Base-by-base conservation (phyloP, 805 yeast species). In the Sugiyamaella qingdaonensis region DNA sequence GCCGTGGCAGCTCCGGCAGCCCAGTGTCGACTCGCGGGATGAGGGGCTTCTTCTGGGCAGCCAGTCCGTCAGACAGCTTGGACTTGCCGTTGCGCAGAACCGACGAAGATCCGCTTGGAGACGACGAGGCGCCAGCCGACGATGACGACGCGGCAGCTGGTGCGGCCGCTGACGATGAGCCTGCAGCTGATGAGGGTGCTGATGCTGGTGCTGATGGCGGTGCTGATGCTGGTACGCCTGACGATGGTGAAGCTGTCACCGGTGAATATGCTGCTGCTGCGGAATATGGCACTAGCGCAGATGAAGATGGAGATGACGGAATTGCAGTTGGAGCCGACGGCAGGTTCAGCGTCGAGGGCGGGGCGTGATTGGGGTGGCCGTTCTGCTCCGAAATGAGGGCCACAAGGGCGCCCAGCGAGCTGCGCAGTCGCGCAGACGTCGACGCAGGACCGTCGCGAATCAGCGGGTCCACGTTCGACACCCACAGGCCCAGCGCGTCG, bases 1-100 rank as follows among this genome's bases (percentile, higher is more conserved):
- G 36, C 14, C 55, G 50, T 10, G 65, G 65, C 50, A 62, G 47
- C 33, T 57, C 59, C 4, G 60, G 57, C 11, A 61, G 54, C 10
- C 62, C 62, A 3, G 41, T 39, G 9, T 58, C 58, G 16, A 34
- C 34, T 5, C 62, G 49, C 4, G 54, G 19, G 14, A 27, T 27
- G 2, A 37, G 21, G 33, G 29, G 14, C 10, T 21, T 27, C 3
- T 21, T 21, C 10, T 42, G 33, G 33, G 18, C 18, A 16, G 34
- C 49, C 27, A 31, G 36, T 10, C 19, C 48, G 36, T 27, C 36
- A 13, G 37, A 34, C 37, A 34, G 37, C 16, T 34, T 34, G 16
- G 37, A 34, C 16, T 34, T 34, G 16, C 37, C 37, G 16, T 34
- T 34, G 3, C 37, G 37, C 16, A n/a, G 37, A 4, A 14, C 37